Percentiles rank a stretch among this genome's conserved stretches.
Conservation (phyloP, 1,139 yeast genomes). For the Pichia sp. region DNA sequence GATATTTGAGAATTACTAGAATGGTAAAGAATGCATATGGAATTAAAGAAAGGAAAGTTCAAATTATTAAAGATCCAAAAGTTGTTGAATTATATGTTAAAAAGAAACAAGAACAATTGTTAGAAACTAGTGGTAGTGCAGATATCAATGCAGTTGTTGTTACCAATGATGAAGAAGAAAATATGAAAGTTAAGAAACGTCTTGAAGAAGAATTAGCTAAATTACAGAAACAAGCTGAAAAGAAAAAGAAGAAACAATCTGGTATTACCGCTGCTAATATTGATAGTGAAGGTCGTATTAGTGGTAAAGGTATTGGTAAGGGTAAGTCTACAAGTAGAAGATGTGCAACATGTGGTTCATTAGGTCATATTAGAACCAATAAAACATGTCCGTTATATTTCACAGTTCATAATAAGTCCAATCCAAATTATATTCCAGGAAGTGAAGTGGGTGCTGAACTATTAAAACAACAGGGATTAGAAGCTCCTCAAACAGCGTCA, state of each 20-base stretch:
- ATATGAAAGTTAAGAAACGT: slow-evolving; percentile 69
- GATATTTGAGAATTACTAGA: slow-evolving; percentile 68
- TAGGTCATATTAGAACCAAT: slow-evolving; percentile 91
- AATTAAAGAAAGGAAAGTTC: slow-evolving; percentile 74
- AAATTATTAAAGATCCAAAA: slow-evolving; percentile 74
- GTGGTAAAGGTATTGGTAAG: slow-evolving; percentile 64
- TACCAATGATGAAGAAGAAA: slow-evolving; percentile 80
- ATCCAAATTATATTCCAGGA: slow-evolving; percentile 30
- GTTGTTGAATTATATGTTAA: slow-evolving; percentile 81
- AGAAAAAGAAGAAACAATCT: slow-evolving; percentile 32
- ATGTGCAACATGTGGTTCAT: slow-evolving; percentile 92
- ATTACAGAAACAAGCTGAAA: slow-evolving; percentile 68
- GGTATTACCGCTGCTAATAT: slow-evolving; percentile 49
- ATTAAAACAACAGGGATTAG: slow-evolving; percentile 10
- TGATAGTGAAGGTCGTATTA: slow-evolving; percentile 34
- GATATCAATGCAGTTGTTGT: slow-evolving; percentile 60
- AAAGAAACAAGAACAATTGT: slow-evolving; percentile 54
- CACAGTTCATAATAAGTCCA: slow-evolving; percentile 30
- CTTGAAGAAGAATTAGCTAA: slow-evolving; percentile 82
- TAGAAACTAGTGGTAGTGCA: slow-evolving; percentile 46
- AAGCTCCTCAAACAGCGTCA: neutral
- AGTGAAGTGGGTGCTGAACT: slow-evolving; percentile 23
- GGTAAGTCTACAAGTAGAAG: slow-evolving; percentile 77
- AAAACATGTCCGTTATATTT: slow-evolving; percentile 80
- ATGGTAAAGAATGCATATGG: slow-evolving; percentile 81